A percentile compares a stretch with the other conserved stretches of the same genome.
Evolutionary conservation across 495 filamentous ascomycete genomes (phyloP).

Genomic region (Penicillium robsamsonii): DNA sequence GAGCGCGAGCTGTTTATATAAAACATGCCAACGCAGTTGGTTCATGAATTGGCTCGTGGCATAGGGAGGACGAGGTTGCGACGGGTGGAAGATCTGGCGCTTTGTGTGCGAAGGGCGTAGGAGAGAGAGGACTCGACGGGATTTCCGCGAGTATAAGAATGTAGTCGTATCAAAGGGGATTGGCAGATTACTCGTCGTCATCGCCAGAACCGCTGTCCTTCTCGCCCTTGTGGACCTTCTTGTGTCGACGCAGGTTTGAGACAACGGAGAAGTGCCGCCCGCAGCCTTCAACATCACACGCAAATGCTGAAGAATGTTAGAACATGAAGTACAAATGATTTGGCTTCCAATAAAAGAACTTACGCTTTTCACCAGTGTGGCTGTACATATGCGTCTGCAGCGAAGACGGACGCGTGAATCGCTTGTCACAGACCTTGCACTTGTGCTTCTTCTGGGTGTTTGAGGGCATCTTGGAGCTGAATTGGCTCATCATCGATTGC

Average conservation of each 20-base stretch:
- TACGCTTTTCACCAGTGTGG: constrained; percentile 98
- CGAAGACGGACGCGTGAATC: constrained; percentile 94
- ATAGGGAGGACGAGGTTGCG: constrained; percentile 4
- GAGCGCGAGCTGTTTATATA: constrained; percentile 1
- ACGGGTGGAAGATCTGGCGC: constrained; percentile 15
- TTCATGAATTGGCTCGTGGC: not conserved
- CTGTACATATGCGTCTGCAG: constrained; percentile 99
- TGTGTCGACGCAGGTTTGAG: constrained; percentile 90
- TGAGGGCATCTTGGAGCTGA: constrained; percentile 94
- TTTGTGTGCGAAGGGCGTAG: constrained; percentile 3
- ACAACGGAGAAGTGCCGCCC: constrained; percentile 97
- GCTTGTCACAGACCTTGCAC: constrained; percentile 99
- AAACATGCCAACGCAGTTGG: constrained; percentile 23
- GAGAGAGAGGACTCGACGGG: constrained; percentile 15
- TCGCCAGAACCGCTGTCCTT: constrained; percentile 46
- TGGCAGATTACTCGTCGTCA: constrained; percentile 43
- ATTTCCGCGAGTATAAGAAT: constrained; percentile 14
- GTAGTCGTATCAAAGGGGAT: constrained; percentile 12
- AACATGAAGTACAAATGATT: constrained; percentile 3
- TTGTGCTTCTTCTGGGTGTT: constrained; percentile 99
- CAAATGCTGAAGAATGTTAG: constrained; percentile 68
- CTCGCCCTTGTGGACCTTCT: constrained; percentile 94
- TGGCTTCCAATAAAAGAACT: constrained; percentile 38
- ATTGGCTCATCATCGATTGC: constrained; percentile 97
- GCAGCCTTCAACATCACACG: constrained; percentile 92